Conservation (phyloP, 345 rosid genomes). For the Kernera saxatilis region DNA sequence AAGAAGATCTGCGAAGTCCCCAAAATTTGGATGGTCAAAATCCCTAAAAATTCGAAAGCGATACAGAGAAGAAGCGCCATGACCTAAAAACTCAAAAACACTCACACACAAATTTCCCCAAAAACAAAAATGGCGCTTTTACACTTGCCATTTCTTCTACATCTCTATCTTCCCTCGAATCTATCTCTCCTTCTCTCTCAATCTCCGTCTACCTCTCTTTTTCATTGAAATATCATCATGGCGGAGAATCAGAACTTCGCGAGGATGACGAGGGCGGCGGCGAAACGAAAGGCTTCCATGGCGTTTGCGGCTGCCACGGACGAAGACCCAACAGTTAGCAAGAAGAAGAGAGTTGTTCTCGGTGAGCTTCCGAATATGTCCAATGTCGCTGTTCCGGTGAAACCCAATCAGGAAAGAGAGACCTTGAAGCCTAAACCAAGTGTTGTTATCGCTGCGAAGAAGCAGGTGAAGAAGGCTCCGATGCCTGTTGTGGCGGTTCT, state of each 20-base stretch:
- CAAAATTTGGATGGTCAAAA: constrained; percentile 10
- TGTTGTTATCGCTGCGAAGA: neutral
- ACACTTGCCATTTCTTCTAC: neutral
- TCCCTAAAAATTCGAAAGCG: constrained; percentile 11
- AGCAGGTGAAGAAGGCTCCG: constrained; percentile 9
- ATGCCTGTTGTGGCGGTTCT: neutral
- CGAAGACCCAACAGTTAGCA: neutral
- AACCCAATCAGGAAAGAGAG: neutral
- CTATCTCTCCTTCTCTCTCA: neutral
- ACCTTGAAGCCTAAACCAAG: neutral
- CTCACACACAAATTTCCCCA: neutral
- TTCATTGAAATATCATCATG: neutral
- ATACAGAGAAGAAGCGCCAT: constrained; percentile 11
- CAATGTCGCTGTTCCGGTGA: constrained; percentile 13
- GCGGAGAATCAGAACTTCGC: constrained; percentile 24
- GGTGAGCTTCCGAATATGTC: constrained; percentile 24
- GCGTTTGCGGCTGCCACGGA: neutral
- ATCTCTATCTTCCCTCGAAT: neutral
- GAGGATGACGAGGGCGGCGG: constrained; percentile 27
- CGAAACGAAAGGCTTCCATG: constrained; percentile 25
- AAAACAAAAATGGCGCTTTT: constrained; percentile 23
- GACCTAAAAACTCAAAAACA: constrained; percentile 11
- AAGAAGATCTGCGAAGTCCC: neutral
- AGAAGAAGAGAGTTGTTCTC: constrained; percentile 22
- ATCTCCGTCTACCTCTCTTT: neutral